Conservation (phyloP, 2,329 filamentous ascomycete species). For the Verruconis gallopava region DNA sequence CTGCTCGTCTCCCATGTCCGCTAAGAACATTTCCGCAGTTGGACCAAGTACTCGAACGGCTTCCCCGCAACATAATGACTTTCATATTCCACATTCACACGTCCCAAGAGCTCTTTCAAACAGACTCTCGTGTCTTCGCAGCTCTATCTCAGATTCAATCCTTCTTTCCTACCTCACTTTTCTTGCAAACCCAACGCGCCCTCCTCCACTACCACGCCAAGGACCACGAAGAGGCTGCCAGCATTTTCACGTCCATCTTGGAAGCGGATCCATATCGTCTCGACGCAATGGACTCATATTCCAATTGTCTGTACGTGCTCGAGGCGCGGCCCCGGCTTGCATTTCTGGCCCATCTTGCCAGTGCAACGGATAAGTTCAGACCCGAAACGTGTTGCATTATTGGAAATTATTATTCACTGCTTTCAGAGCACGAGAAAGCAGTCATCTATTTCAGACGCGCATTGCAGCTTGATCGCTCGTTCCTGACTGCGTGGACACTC, state of each 20-base stretch:
- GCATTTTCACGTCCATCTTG: conserved; percentile 56
- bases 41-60: conserved; percentile 53
- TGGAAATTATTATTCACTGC: conserved; percentile 90
- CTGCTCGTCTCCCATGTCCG: no score
- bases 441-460: conserved; percentile 96
- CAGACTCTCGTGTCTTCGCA: conserved; percentile 59
- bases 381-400: conserved; percentile 95
- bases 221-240: conserved; percentile 51
- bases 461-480: conserved; percentile 76
- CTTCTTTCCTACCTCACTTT: conserved; percentile 81
- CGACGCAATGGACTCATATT: conserved; percentile 89
- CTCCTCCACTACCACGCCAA: conserved; percentile 85
- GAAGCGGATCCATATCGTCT: conserved; percentile 56
- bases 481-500: conserved; percentile 89
- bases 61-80: conserved; percentile 84
- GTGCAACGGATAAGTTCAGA: conserved; percentile 84
- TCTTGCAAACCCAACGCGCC: conserved; percentile 80
- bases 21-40: conserved; percentile 44
- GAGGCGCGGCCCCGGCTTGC: conserved; percentile 77
- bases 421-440: conserved; percentile 93
- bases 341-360: conserved; percentile 83
- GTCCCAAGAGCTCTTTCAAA: conserved; percentile 83
- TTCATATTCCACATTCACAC: conserved; percentile 89
- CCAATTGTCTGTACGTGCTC: conserved; percentile 93
- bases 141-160: conserved; percentile 63